Percentiles rank a stretch among this genome's conserved stretches.
Conservation (phyloP, 805 yeast genomes). For the Candida nanaspora region DNA sequence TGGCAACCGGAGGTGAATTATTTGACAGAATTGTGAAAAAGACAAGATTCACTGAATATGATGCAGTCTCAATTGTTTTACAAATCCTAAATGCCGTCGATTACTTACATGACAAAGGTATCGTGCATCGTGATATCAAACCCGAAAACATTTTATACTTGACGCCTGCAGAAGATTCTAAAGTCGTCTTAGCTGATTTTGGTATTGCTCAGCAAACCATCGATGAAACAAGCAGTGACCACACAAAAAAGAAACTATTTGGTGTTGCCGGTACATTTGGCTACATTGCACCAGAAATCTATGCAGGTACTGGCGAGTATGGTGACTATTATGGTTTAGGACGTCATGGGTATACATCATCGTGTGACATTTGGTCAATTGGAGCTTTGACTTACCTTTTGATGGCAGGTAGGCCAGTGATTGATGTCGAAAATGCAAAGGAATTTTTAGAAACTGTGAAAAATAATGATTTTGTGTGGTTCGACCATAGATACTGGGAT, state of each 20-base stretch:
- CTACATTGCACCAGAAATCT: slow-evolving; percentile 90
- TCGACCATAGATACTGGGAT: slow-evolving; percentile 84
- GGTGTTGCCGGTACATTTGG: slow-evolving; percentile 65
- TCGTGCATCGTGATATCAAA: slow-evolving; percentile 69
- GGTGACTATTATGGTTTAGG: slow-evolving; percentile 29
- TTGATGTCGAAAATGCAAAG: slow-evolving; percentile 72
- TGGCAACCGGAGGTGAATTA: slow-evolving; percentile 89
- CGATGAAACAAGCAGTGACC: neutral
- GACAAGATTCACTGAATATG: slow-evolving; percentile 77
- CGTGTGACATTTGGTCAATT: slow-evolving; percentile 93
- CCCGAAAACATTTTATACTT: slow-evolving; percentile 71
- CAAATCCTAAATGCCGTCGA: slow-evolving; percentile 68
- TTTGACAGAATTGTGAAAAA: slow-evolving; percentile 73
- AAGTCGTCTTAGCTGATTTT: slow-evolving; percentile 80
- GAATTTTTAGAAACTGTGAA: slow-evolving; percentile 78
- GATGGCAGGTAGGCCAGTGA: slow-evolving; percentile 89
- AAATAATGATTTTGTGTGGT: slow-evolving; percentile 68
- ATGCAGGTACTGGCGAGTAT: slow-evolving; percentile 42
- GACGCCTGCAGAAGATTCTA: slow-evolving; percentile 43
- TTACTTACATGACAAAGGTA: slow-evolving; percentile 63
- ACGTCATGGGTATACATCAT: slow-evolving; percentile 79
- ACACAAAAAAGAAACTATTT: slow-evolving; percentile 4
- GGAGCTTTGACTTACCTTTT: slow-evolving; percentile 91
- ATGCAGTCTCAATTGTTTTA: slow-evolving; percentile 63
- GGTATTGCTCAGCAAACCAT: slow-evolving; percentile 73